Base-by-base conservation (phyloP, 1,284 basidiomycete genomes). In the Rhodotorula sp. region DNA sequence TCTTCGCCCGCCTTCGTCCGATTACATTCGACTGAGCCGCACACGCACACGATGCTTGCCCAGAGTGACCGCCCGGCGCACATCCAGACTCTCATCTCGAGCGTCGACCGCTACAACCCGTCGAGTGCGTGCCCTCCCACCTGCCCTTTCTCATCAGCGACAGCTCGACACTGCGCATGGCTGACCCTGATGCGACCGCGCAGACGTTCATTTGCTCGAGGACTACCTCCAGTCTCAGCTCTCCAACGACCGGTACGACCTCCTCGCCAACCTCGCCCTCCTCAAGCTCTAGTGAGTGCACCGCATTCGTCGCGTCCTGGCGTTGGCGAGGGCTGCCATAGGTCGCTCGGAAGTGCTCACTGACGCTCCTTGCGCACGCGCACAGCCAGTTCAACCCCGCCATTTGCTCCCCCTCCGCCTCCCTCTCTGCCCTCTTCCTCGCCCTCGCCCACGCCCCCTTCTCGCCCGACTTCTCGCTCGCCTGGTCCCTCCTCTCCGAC, bases 81-180 rank as follows among this genome's bases (percentile, higher is more conserved):
- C 67, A 73, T 73, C 47, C 52, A 64, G 16, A 68, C 69, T 7
- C 69, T 73, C 31, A 69, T 73, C 59, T 62, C 64, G 28, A 64
- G 67, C 48, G 72, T 73, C 24, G 72, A 73, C 59, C 65, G 71
- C 53, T 73, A 73, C 71, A 73, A 73, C 65, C 71, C 71, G 5
- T 54, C 48, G 47, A 72, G 70, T 72, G 34, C 28, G 70, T 58
- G 24, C 28, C 53, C 18, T 4, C 34, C 44, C 34, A 26, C 30
- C 7, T 10, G 22, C 22, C 62, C 24, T 47, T 31, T 28, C 52
- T 37, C 40, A 20, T 16, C 22, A 22, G 51, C 26, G 34, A 22
- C 50, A 7, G 8, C 9, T 22, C 50, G 11, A 11, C n/a, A 20
- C 50, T 20, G 7, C 16, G 6, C 22, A 53, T 15, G 37, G 28